Conservation (phyloP, 2,329 filamentous ascomycete species). For the Dendrostoma leiphaemia region DNA sequence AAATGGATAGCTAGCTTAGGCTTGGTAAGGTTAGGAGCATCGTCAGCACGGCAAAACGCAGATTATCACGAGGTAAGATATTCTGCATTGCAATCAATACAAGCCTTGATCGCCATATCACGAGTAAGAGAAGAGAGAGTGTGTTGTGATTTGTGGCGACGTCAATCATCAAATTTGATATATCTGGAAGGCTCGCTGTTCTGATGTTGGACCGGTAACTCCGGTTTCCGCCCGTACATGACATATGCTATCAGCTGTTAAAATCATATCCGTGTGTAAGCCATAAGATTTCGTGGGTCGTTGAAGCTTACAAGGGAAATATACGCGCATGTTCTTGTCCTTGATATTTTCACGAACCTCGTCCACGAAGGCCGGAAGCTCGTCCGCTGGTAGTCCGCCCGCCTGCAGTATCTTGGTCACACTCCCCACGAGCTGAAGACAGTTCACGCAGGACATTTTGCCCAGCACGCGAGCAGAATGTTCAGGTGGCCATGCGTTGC, state of each 20-base stretch:
- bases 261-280: not conserved
- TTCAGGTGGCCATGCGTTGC: not conserved
- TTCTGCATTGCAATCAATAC: no score
- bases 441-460: not conserved
- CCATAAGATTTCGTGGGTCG: not conserved
- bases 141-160: not conserved
- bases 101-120: no score
- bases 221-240: not conserved
- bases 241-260: not conserved
- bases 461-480: not conserved
- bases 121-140: no score
- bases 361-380: not conserved
- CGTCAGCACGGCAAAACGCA: no score
- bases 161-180: not conserved
- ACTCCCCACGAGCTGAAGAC: not conserved
- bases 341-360: not conserved
- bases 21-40: no score
- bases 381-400: not conserved
- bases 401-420: not conserved
- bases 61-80: no score
- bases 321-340: not conserved
- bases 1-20: no score
- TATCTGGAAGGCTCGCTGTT: not conserved
- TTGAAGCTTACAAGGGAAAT: not conserved
- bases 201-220: not conserved